Conservation (phyloP, 495 filamentous ascomycete species). For the Bacidia gigantensis region DNA sequence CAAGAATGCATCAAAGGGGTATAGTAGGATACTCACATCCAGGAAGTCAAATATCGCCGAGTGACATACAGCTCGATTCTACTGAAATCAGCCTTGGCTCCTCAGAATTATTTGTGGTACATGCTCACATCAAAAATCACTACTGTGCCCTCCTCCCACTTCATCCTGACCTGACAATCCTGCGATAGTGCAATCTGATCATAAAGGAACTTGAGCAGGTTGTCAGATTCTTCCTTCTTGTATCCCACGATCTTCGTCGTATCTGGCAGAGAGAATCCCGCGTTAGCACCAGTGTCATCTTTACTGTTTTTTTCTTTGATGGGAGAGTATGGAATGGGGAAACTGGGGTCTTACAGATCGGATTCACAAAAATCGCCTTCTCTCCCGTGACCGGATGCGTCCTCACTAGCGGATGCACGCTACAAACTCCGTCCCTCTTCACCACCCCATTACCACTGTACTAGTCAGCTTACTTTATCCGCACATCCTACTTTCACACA, state of each 20-base stretch:
- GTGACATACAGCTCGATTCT: slow-evolving; percentile 65
- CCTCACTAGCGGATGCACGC: slow-evolving; percentile 46
- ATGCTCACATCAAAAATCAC: slow-evolving; percentile 47
- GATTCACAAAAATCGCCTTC: slow-evolving; percentile 32
- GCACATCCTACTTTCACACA: too few relatives aligned
- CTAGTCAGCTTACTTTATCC: too few relatives aligned
- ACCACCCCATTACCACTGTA: too few relatives aligned
- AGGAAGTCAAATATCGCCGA: slow-evolving; percentile 73
- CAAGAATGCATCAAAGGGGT: too few relatives aligned
- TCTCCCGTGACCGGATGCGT: slow-evolving; percentile 40
- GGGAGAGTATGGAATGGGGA: not conserved
- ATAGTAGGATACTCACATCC: slow-evolving; percentile 38
- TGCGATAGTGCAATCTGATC: slow-evolving; percentile 46
- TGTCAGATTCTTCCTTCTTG: slow-evolving; percentile 55
- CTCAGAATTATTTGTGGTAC: not conserved
- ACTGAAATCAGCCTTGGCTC: slow-evolving; percentile 1
- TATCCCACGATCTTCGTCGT: slow-evolving; percentile 48
- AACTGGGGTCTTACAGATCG: slow-evolving; percentile 22
- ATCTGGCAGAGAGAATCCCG: slow-evolving; percentile 23
- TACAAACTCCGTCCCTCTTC: slow-evolving; percentile 39
- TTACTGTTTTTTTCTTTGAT: not conserved
- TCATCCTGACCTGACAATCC: slow-evolving; percentile 44
- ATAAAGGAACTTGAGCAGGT: slow-evolving; percentile 50
- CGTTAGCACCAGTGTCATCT: not conserved
- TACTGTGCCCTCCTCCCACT: slow-evolving; percentile 44